phyloP scores from a whole-genome alignment of 2,329 filamentous ascomycete genomes.

The Aurifilum marmelostoma region DNA sequence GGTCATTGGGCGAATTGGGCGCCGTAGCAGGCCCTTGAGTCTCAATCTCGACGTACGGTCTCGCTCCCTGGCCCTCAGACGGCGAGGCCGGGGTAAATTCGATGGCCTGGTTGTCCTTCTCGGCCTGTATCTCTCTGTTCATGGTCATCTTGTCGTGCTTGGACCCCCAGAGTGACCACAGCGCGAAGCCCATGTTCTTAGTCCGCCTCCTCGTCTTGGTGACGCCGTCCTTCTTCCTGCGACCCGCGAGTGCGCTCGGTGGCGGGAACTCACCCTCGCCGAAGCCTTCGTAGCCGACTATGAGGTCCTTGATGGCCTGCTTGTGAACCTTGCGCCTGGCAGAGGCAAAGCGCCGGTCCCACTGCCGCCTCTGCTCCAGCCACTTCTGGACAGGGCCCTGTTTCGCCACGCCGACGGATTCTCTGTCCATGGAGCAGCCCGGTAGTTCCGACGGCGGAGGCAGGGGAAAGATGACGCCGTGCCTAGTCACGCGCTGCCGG shows the following conservation, averaged over 20 bases:
- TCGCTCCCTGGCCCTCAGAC: conserved; percentile 48
- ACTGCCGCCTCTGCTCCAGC: conserved; percentile 73
- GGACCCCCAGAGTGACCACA: conserved; percentile 88
- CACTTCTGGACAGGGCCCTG: conserved; percentile 79
- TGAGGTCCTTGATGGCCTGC: conserved; percentile 72
- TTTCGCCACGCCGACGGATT: conserved; percentile 79
- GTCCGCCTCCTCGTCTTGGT: conserved; percentile 54
- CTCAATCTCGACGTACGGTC: conserved; percentile 46
- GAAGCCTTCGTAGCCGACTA: conserved; percentile 71
- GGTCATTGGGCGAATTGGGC: conserved; percentile 34
- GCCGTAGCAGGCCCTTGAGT: conserved; percentile 40
- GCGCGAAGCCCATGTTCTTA: conserved; percentile 73
- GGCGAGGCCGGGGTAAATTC: conserved; percentile 41
- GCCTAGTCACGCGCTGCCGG: conserved; percentile 78
- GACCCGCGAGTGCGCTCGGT: conserved; percentile 78
- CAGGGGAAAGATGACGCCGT: conserved; percentile 74
- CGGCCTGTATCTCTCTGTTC: conserved; percentile 56
- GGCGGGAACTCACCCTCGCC: conserved; percentile 76
- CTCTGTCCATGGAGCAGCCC: conserved; percentile 63
- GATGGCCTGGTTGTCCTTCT: conserved; percentile 41
- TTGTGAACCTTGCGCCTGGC: conserved; percentile 74
- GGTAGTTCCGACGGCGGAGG: conserved; percentile 65
- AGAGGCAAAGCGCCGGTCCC: conserved; percentile 72
- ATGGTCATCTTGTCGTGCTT: conserved; percentile 84
- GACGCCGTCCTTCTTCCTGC: conserved; percentile 57